Percentiles rank a stretch among this genome's conserved stretches.
Conservation (phyloP, 2,329 filamentous ascomycete species). For the Fusarium staphyleae region DNA sequence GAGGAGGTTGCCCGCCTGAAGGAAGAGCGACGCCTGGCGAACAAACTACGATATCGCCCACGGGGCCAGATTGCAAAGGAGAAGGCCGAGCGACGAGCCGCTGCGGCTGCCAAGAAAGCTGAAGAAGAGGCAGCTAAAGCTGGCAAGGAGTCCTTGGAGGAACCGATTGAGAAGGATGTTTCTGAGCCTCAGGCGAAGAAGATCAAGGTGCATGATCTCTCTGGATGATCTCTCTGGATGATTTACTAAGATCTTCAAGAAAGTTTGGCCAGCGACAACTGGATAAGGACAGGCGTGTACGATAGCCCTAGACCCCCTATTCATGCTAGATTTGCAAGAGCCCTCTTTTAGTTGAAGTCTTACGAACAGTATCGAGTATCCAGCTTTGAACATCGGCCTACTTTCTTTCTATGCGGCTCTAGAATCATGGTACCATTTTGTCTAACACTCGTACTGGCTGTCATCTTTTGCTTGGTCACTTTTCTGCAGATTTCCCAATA, state of each 20-base stretch:
- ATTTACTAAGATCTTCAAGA: too few species aligned
- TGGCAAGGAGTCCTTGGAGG: not conserved
- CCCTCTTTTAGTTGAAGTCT: too few species aligned
- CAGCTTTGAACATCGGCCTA: too few species aligned
- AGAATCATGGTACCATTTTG: not conserved
- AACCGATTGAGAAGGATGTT: not conserved
- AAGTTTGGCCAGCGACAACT: too few species aligned
- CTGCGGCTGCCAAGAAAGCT: conserved; percentile 8
- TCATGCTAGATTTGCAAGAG: too few species aligned
- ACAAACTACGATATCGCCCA: conserved; percentile 36
- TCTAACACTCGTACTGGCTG: not conserved
- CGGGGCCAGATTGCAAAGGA: conserved; percentile 31
- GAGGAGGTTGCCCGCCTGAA: conserved; percentile 19
- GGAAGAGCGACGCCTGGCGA: conserved; percentile 33
- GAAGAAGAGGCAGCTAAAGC: not conserved
- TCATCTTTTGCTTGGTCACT: not conserved
- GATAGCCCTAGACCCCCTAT: too few species aligned
- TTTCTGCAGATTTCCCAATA: conserved; percentile 29
- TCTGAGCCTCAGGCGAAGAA: not conserved
- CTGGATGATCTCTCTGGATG: not conserved
- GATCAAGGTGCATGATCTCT: not conserved
- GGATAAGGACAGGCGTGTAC: too few species aligned
- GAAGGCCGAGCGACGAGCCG: conserved; percentile 20
- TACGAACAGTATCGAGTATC: too few species aligned
- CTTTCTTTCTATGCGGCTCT: too few species aligned